Percentiles rank a stretch among this genome's conserved stretches.
phyloP scores from a whole-genome alignment of 176 grass and related monocot genomes.

The maize (Zea mays) region Zm-B73-REFERENCE-NAM-5.0 NC_050096.1:51981001-51981500 shows the following conservation, averaged over 20 bases:
- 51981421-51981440: conserved; percentile 96
- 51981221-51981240: too few relatives aligned
- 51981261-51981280: not conserved
- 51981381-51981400: conserved; percentile 92
- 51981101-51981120: not conserved
- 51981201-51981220: not conserved
- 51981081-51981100: not conserved
- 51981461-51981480: conserved; percentile 95
- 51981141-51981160: not conserved
- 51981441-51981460: conserved; percentile 86
- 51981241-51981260: not conserved
- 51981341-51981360: conserved; percentile 89
- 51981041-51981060: not conserved
- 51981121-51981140: not conserved
- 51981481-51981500: conserved; percentile 95
- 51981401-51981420: conserved; percentile 93
- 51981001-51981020: not conserved
- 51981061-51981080: not conserved
- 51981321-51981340: not conserved
- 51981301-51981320: conserved; percentile 8
- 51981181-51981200: not conserved
- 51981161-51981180: not conserved
- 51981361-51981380: conserved; percentile 92
- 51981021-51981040: not conserved
- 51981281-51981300: not conserved